Evolutionary conservation across 2,329 filamentous ascomycete genomes (phyloP).

Genomic region (Hyphodiscus sp.): DNA sequence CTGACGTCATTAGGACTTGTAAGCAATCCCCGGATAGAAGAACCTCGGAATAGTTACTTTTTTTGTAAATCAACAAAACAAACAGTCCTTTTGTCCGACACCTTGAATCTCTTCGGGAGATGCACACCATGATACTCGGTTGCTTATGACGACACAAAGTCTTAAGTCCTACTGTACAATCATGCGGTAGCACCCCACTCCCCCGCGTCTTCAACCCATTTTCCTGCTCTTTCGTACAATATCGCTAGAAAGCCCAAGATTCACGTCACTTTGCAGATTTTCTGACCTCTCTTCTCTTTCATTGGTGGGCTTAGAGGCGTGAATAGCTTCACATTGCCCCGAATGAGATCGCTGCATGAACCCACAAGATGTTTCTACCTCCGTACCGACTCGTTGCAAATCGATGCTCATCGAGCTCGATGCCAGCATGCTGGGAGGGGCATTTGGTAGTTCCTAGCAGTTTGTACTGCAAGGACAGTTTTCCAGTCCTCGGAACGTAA

Average conservation of each 20-base stretch:
- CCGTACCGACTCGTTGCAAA: neutral
- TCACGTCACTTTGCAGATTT: conserved; percentile 10
- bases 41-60: too few species aligned
- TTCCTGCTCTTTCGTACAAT: conserved; percentile 6
- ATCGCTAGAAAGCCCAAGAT: neutral
- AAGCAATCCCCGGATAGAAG: too few species aligned
- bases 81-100: too few species aligned
- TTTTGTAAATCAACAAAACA: too few species aligned
- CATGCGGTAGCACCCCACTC: neutral
- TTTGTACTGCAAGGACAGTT: neutral
- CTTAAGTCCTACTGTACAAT: neutral
- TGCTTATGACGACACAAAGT: neutral
- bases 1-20: too few species aligned
- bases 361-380: neutral
- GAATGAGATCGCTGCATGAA: neutral
- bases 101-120: neutral
- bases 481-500: neutral
- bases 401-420: too few species aligned
- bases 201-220: neutral
- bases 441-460: too few species aligned
- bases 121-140: neutral
- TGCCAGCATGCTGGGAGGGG: too few species aligned
- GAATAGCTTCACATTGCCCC: conserved; percentile 7
- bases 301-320: conserved; percentile 5
- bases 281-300: neutral